Conservation (phyloP, 768 basidiomycete genomes). For the Boletales sp. region DNA sequence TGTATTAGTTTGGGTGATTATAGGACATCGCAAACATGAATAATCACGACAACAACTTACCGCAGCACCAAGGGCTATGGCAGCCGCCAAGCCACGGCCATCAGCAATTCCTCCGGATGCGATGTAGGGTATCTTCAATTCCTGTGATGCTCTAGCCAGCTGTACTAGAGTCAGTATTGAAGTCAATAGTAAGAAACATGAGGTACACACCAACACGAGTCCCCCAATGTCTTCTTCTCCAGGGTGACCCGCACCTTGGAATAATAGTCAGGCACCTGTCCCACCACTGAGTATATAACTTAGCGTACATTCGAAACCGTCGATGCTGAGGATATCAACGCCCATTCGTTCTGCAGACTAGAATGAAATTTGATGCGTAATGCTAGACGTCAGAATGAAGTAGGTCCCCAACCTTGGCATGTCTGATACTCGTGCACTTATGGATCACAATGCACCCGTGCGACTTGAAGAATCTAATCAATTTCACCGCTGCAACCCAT, state of each 20-base stretch:
- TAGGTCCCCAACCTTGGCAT: slow-evolving; percentile 60
- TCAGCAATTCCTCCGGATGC: slow-evolving; percentile 92
- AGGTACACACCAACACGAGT: slow-evolving; percentile 61
- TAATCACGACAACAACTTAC: slow-evolving; percentile 40
- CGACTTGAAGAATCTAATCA: slow-evolving; percentile 82
- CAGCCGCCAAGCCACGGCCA: slow-evolving; percentile 77
- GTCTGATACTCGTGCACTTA: slow-evolving; percentile 84
- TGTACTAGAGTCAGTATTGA: slow-evolving; percentile 25
- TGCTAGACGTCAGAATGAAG: neutral
- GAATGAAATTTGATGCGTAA: neutral
- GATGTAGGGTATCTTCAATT: slow-evolving; percentile 80
- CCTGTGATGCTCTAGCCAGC: slow-evolving; percentile 84
- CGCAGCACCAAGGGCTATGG: slow-evolving; percentile 75
- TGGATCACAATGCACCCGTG: slow-evolving; percentile 78
- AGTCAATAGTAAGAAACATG: neutral
- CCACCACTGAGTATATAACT: neutral
- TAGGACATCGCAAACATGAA: no score
- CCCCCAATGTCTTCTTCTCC: slow-evolving; percentile 94
- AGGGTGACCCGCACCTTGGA: slow-evolving; percentile 85
- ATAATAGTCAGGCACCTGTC: slow-evolving; percentile 5
- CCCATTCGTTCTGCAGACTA: slow-evolving; percentile 69
- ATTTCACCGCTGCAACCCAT: slow-evolving; percentile 54
- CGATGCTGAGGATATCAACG: slow-evolving; percentile 86
- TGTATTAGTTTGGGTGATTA: neutral
- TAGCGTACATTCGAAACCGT: slow-evolving; percentile 81